phyloP scores from a whole-genome alignment of 306 rosid genomes.

The Lathyrus tuberosus region DNA sequence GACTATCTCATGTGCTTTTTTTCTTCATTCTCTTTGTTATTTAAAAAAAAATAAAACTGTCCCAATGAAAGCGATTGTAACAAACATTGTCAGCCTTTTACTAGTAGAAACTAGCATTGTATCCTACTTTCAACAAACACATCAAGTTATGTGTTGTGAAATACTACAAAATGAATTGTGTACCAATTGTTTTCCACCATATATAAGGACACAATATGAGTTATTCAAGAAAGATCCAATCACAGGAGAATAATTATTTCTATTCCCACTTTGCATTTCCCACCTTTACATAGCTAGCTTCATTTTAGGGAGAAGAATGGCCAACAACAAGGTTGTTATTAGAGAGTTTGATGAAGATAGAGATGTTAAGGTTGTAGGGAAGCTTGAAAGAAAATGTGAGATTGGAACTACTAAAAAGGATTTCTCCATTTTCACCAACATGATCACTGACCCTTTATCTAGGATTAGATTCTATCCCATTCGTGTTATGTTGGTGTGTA shows the following conservation, averaged over 20 bases:
- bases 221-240: constrained; percentile 40
- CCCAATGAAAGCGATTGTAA: constrained; percentile 30
- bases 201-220: constrained; percentile 46
- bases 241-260: constrained; percentile 23
- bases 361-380: constrained; percentile 74
- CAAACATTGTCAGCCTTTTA: constrained; percentile 42
- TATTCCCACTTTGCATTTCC: constrained; percentile 24
- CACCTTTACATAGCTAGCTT: constrained; percentile 2
- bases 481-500: constrained; percentile 73
- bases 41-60: too few species aligned
- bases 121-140: background rate
- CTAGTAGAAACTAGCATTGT: background rate
- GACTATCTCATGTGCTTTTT: too few species aligned
- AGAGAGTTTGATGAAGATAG: constrained; percentile 71
- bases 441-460: constrained; percentile 70
- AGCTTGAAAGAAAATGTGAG: constrained; percentile 78
- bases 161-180: background rate
- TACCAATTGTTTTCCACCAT: constrained; percentile 14
- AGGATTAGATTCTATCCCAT: constrained; percentile 79
- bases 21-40: too few species aligned
- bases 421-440: constrained; percentile 66
- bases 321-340: constrained; percentile 50
- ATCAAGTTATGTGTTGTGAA: too few species aligned
- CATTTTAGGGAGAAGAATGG: constrained; percentile 49
- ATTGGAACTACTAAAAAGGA: constrained; percentile 67